Conservation (phyloP, 192 early-diverging fungal species). For the Podila verticillata region DNA sequence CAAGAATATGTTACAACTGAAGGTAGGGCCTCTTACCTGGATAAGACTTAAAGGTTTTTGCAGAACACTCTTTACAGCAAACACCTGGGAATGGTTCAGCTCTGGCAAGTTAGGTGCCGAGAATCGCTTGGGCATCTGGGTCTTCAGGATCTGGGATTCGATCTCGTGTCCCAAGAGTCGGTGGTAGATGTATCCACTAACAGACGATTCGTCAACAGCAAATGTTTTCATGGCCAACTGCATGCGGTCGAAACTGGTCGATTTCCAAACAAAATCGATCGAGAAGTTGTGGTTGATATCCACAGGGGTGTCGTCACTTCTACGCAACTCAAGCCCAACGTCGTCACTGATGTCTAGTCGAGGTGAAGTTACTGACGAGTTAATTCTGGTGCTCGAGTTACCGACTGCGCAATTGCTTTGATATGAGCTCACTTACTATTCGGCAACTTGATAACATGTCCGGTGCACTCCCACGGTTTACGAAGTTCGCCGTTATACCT, state of each 20-base stretch:
- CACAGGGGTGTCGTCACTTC: slow-evolving; percentile 74
- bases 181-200: slow-evolving; percentile 97
- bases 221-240: slow-evolving; percentile 96
- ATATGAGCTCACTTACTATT: slow-evolving; percentile 70
- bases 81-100: slow-evolving; percentile 96
- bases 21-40: slow-evolving; percentile 55
- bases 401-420: neutral
- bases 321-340: slow-evolving; percentile 89
- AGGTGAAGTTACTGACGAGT: neutral
- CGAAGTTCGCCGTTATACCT: slow-evolving; percentile 89
- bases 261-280: slow-evolving; percentile 99
- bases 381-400: slow-evolving; percentile 5
- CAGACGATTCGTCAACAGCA: slow-evolving; percentile 93
- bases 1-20: neutral
- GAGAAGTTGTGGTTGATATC: slow-evolving; percentile 90
- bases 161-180: slow-evolving; percentile 94
- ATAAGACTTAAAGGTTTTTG: slow-evolving; percentile 93
- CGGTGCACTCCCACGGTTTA: slow-evolving; percentile 85
- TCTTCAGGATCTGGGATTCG: slow-evolving; percentile 83
- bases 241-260: slow-evolving; percentile 97
- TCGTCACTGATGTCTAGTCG: slow-evolving; percentile 87
- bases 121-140: slow-evolving; percentile 87
- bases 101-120: slow-evolving; percentile 94
- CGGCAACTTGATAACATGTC: slow-evolving; percentile 96
- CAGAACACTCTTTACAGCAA: slow-evolving; percentile 93